These are phyloP conservation scores for Rhazya stricta DNA, from an alignment of 257 asterid species.

Conservation along the genomic window DNA sequence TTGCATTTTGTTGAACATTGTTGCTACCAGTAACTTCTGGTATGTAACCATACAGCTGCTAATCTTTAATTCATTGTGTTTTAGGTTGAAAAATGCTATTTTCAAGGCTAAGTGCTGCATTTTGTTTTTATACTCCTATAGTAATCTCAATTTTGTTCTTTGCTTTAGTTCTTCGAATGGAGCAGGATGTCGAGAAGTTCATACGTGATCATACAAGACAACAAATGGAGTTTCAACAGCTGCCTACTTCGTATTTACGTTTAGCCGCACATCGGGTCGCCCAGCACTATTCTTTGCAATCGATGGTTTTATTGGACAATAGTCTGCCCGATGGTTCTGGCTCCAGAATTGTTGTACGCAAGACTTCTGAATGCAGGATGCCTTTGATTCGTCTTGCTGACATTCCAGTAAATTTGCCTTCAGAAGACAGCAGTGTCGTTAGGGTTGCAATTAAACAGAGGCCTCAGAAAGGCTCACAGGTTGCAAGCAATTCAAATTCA, in stretches of 20 bases:
- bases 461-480: conserved; percentile 73
- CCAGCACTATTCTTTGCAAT: conserved; percentile 91
- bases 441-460: conserved; percentile 82
- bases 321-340: conserved; percentile 87
- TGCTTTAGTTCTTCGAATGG: conserved; percentile 79
- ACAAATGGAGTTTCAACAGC: conserved; percentile 91
- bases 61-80: neutral
- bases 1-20: neutral
- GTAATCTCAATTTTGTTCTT: conserved; percentile 6
- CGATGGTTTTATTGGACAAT: conserved; percentile 93
- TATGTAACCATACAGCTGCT: neutral
- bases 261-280: conserved; percentile 99
- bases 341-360: conserved; percentile 81
- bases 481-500: conserved; percentile 34
- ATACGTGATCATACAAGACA: conserved; percentile 77
- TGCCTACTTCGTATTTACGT: conserved; percentile 95
- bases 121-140: neutral
- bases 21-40: neutral
- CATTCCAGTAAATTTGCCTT: conserved; percentile 42
- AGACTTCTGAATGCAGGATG: conserved; percentile 52
- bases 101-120: neutral
- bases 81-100: neutral
- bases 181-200: conserved; percentile 95
- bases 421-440: conserved; percentile 29
- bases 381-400: conserved; percentile 68